Evolutionary conservation across 495 filamentous ascomycete genomes (phyloP).

Genomic region (Tuber borchii): DNA sequence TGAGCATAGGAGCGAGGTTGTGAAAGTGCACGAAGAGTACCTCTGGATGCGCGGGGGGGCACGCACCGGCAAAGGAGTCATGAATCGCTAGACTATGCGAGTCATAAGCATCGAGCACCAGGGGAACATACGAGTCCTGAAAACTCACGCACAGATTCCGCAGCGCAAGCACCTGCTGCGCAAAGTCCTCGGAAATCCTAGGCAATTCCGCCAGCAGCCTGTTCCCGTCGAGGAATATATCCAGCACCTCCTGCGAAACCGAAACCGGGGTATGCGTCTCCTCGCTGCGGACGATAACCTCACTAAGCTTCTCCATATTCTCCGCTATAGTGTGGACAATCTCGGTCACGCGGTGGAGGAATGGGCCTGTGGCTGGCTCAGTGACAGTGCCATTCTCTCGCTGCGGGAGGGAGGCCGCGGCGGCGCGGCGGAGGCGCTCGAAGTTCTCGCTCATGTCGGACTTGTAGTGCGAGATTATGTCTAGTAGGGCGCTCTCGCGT

Average conservation of each 20-base stretch:
- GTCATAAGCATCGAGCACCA: neutral
- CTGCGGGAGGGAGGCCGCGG: neutral
- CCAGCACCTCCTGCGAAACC: neutral
- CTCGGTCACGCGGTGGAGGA: neutral
- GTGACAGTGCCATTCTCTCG: neutral
- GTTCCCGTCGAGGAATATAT: neutral
- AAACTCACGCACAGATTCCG: neutral
- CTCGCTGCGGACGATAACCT: neutral
- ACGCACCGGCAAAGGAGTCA: neutral
- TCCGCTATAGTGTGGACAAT: neutral
- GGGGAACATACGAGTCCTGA: neutral
- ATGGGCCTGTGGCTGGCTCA: neutral
- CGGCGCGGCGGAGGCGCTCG: neutral
- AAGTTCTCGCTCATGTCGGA: slow-evolving; percentile 1
- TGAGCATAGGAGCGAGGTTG: neutral
- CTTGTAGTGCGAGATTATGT: neutral
- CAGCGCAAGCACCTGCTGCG: neutral
- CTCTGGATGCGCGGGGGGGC: neutral
- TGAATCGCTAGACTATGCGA: neutral
- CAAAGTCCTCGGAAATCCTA: neutral
- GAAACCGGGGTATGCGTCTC: neutral
- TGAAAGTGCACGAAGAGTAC: neutral
- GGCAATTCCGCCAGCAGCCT: neutral
- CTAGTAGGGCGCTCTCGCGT: neutral
- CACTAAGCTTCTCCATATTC: neutral